phyloP scores from a whole-genome alignment of 1,284 basidiomycete genomes.

The Ceratorhiza oryzae-sativae region DNA sequence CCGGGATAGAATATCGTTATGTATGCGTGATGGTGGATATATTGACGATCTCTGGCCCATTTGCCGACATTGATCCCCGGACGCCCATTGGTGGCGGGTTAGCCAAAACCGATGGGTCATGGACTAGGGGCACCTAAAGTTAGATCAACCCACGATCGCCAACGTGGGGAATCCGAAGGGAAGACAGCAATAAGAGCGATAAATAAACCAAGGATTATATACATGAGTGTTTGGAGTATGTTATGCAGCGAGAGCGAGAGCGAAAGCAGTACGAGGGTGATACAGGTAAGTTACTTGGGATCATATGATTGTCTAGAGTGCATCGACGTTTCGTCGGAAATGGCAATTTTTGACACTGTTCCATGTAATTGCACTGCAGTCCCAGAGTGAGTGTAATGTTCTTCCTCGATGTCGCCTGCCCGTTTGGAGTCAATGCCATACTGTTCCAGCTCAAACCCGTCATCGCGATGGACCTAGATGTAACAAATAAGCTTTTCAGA shows the following conservation, averaged over 20 bases:
- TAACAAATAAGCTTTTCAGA: not conserved
- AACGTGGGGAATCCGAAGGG: not conserved
- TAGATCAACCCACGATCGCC: no score
- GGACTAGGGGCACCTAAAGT: no score
- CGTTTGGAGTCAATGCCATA: constrained; percentile 2
- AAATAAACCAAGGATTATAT: not conserved
- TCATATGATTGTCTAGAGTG: constrained; percentile 27
- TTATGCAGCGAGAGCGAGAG: not conserved
- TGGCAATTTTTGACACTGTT: not conserved
- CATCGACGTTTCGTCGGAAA: constrained; percentile 23
- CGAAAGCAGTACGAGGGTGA: not conserved
- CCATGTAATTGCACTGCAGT: constrained; percentile 27
- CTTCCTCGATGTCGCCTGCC: not conserved
- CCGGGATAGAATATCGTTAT: no score
- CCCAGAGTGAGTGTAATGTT: not conserved
- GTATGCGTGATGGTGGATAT: no score
- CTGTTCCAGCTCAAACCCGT: constrained; percentile 30
- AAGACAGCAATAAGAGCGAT: not conserved
- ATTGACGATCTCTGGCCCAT: no score
- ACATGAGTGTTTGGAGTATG: not conserved
- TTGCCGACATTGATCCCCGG: no score
- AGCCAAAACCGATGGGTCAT: no score
- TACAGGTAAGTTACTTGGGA: constrained; percentile 8
- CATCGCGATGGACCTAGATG: constrained; percentile 28
- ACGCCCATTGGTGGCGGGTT: no score